A percentile compares a stretch with the other conserved stretches of the same genome.
Evolutionary conservation across 2,329 filamentous ascomycete species (phyloP).

Genomic region (Fusarium sp.): DNA sequence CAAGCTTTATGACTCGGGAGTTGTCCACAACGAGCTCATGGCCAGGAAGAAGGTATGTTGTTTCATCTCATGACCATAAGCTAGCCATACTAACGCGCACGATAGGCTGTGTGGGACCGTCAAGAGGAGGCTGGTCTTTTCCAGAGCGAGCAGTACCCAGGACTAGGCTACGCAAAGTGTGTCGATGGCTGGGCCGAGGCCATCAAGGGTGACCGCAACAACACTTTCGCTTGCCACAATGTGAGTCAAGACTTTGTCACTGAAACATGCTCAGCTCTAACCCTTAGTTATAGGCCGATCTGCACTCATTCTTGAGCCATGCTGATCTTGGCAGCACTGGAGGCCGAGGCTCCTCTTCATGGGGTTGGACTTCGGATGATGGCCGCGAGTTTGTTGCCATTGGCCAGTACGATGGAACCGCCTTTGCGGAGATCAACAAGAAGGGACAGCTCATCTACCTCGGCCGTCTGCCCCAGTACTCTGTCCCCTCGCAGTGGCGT

Average conservation of each 20-base stretch:
- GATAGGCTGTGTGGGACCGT: slow-evolving; percentile 52
- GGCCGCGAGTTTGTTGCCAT: slow-evolving; percentile 67
- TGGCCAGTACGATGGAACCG: slow-evolving; percentile 65
- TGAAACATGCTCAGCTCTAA: accelerated
- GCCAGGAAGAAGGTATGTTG: slow-evolving; percentile 26
- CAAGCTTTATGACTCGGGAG: slow-evolving; percentile 38
- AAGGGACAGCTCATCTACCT: slow-evolving; percentile 63
- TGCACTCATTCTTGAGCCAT: slow-evolving; percentile 71
- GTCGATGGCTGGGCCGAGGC: slow-evolving; percentile 61
- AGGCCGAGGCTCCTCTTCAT: slow-evolving; percentile 57
- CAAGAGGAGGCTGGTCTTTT: slow-evolving; percentile 54
- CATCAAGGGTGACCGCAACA: slow-evolving; percentile 61
- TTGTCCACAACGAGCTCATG: slow-evolving; percentile 42
- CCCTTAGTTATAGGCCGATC: slow-evolving; percentile 54
- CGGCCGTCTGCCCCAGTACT: slow-evolving; percentile 63
- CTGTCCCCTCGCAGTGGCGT: slow-evolving; percentile 55
- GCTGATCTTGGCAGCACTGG: slow-evolving; percentile 64
- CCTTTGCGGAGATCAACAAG: slow-evolving; percentile 64
- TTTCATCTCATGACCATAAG: accelerated
- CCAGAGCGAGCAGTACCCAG: slow-evolving; percentile 55
- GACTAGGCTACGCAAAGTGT: slow-evolving; percentile 58
- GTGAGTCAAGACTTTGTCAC: slow-evolving; percentile 45
- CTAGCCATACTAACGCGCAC: not conserved
- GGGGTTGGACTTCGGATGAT: slow-evolving; percentile 64
- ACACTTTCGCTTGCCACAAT: slow-evolving; percentile 66